Evolutionary conservation across 768 basidiomycete genomes (phyloP).

Genomic region (Botryobasidium botryosum): DNA sequence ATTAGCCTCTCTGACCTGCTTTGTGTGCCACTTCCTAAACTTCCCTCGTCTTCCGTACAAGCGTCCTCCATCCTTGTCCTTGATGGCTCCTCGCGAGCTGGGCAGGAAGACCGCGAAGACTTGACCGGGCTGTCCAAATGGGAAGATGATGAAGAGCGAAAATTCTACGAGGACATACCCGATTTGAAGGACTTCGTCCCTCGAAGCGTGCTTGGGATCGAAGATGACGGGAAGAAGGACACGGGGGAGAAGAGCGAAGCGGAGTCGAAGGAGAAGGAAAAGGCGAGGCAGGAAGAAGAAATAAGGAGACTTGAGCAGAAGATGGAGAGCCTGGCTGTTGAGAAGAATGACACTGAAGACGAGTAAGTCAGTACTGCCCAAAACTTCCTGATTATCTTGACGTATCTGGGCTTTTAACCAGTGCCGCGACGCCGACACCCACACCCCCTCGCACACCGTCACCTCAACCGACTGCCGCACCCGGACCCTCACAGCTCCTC

Average conservation of each 20-base stretch:
- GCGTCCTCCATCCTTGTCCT: conserved; percentile 60
- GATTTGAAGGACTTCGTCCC: conserved; percentile 90
- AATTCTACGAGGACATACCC: conserved; percentile 84
- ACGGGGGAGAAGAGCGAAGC: not conserved
- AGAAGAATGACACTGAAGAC: conserved; percentile 3
- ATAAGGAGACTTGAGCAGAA: conserved; percentile 64
- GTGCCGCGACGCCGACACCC: conserved; percentile 28
- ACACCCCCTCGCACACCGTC: conserved; percentile 33
- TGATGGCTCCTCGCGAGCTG: conserved; percentile 31
- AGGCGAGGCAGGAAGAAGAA: conserved; percentile 35
- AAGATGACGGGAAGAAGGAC: conserved; percentile 13
- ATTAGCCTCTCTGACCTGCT: conserved; percentile 80
- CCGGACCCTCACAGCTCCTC: conserved; percentile 82
- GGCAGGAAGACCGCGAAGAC: conserved; percentile 49
- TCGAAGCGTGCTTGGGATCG: conserved; percentile 64
- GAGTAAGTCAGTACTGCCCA: conserved; percentile 6
- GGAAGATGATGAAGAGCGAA: conserved; percentile 93
- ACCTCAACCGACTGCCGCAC: conserved; percentile 13
- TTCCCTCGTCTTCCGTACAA: conserved; percentile 73
- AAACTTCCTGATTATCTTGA: conserved; percentile 1
- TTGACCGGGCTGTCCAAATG: conserved; percentile 60
- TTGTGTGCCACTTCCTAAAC: conserved; percentile 56
- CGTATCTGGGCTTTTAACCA: not conserved
- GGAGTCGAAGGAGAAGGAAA: conserved; percentile 32
- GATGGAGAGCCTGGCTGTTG: conserved; percentile 30